These are phyloP conservation scores for Talinum fruticosum DNA, from an alignment of 148 eudicot genomes.

Conservation along the genomic window DNA sequence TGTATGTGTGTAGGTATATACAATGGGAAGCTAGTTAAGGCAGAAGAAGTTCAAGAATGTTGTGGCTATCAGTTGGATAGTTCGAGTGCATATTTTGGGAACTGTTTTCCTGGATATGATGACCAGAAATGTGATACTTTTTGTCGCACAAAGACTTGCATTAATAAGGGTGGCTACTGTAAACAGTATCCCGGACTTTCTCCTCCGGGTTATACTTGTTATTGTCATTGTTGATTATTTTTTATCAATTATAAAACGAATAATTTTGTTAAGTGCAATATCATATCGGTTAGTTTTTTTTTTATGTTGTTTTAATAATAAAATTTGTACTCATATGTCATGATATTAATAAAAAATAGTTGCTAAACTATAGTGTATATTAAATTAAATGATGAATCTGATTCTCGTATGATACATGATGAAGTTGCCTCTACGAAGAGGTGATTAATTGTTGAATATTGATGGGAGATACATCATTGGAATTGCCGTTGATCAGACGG, in stretches of 20 bases:
- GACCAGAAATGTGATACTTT: neutral
- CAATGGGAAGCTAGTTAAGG: neutral
- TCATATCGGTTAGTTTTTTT: too few species aligned
- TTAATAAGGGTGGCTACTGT: constrained; percentile 3
- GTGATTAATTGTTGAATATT: constrained; percentile 48
- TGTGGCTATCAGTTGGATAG: neutral
- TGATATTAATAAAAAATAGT: too few species aligned
- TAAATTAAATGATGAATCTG: neutral
- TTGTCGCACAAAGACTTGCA: constrained; percentile 5
- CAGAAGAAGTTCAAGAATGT: neutral
- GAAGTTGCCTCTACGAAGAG: constrained; percentile 12
- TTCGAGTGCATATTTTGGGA: neutral
- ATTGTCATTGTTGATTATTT: constrained; percentile 10
- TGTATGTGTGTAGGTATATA: neutral
- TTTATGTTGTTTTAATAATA: too few species aligned
- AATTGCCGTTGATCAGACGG: constrained; percentile 57
- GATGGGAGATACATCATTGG: constrained; percentile 45
- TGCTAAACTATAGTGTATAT: neutral
- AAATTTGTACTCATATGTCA: too few species aligned
- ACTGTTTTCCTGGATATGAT: neutral
- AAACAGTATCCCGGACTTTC: neutral
- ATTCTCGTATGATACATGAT: neutral
- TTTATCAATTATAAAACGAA: too few species aligned
- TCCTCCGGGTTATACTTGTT: neutral
- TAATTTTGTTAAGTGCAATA: too few species aligned